Percentiles rank a stretch among this genome's conserved stretches.
These are phyloP conservation scores for Leccinum boreale DNA, from an alignment of 768 basidiomycete species.

Conservation along the genomic window DNA sequence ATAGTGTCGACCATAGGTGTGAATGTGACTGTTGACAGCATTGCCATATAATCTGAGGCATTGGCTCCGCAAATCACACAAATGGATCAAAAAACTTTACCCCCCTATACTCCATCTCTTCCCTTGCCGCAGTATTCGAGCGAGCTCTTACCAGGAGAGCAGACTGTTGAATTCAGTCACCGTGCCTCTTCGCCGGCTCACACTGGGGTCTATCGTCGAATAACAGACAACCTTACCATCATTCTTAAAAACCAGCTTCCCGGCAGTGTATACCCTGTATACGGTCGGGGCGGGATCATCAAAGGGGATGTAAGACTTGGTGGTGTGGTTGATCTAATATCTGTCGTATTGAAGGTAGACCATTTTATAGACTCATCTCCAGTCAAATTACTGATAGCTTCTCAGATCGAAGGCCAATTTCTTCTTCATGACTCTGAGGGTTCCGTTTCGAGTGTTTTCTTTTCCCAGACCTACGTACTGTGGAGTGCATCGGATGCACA, in stretches of 20 bases:
- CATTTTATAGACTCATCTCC: neutral
- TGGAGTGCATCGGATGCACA: conserved; percentile 16
- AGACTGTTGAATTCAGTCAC: conserved; percentile 45
- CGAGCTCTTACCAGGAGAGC: conserved; percentile 48
- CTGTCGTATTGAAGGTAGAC: conserved; percentile 25
- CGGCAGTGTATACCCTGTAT: conserved; percentile 19
- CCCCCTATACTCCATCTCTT: conserved; percentile 50
- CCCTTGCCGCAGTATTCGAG: conserved; percentile 56
- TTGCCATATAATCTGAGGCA: neutral
- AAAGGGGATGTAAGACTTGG: conserved; percentile 22
- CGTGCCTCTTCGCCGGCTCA: conserved; percentile 3
- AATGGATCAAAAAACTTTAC: conserved; percentile 29
- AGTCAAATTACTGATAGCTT: neutral
- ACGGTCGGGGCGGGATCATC: conserved; percentile 20
- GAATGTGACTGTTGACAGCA: neutral
- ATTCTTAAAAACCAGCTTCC: conserved; percentile 23
- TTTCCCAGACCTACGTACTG: conserved; percentile 15
- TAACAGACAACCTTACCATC: conserved; percentile 26
- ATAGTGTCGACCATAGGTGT: neutral
- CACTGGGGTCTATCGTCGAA: conserved; percentile 26
- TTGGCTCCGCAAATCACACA: neutral
- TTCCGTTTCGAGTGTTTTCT: conserved; percentile 14
- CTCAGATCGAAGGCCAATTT: conserved; percentile 26
- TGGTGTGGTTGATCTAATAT: conserved; percentile 7
- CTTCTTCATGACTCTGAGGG: conserved; percentile 12